A percentile compares a stretch with the other conserved stretches of the same genome.
Conservation (phyloP, 768 basidiomycete species). For the Pleurotus pulmonarius region DNA sequence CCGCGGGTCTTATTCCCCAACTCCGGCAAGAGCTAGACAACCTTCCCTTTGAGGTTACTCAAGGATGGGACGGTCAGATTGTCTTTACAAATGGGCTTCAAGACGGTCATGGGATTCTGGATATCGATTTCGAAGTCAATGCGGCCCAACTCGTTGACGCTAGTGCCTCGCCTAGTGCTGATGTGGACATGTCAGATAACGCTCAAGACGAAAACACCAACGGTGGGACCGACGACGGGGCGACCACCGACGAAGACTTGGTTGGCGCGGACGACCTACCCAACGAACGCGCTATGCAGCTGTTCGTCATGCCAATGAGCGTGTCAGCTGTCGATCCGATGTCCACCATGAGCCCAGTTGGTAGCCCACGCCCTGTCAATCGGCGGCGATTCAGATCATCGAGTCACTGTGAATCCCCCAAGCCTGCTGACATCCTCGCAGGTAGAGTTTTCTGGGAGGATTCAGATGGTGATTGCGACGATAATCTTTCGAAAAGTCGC, state of each 20-base stretch:
- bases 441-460: slow-evolving; percentile 54
- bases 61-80: slow-evolving; percentile 74
- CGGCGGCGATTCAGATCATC: slow-evolving; percentile 24
- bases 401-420: slow-evolving; percentile 39
- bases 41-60: slow-evolving; percentile 62
- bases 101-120: slow-evolving; percentile 56
- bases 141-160: slow-evolving; percentile 50
- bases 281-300: slow-evolving; percentile 70
- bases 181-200: slow-evolving; percentile 35
- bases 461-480: slow-evolving; percentile 37
- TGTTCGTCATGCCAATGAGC: slow-evolving; percentile 63
- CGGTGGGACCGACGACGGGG: slow-evolving; percentile 54
- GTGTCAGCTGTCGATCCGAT: slow-evolving; percentile 69
- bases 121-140: slow-evolving; percentile 68
- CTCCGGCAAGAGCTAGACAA: slow-evolving; percentile 28
- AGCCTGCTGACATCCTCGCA: slow-evolving; percentile 66
- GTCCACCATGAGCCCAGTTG: slow-evolving; percentile 64
- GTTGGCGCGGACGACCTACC: slow-evolving; percentile 72
- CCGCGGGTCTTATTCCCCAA: slow-evolving; percentile 23
- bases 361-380: slow-evolving; percentile 38
- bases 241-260: slow-evolving; percentile 82
- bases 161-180: slow-evolving; percentile 41
- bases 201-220: slow-evolving; percentile 46
- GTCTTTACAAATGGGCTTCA: slow-evolving; percentile 64
- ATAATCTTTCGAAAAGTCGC: slow-evolving; percentile 16